phyloP scores from a whole-genome alignment of 805 yeast genomes.

The Kluyveromyces starmeri region DNA sequence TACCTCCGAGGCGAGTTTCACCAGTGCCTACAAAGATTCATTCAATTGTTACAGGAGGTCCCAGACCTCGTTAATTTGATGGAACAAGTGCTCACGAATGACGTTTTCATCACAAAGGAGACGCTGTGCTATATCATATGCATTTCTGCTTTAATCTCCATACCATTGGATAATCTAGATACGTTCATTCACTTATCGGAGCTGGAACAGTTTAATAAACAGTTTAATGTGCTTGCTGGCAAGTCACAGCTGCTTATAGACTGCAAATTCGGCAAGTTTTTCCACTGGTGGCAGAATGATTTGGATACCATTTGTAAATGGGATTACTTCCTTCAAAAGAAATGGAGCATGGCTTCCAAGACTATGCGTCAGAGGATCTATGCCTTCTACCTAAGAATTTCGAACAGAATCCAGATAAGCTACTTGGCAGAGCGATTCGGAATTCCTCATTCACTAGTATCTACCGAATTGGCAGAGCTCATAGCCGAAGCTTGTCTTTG shows the following conservation, averaged over 20 bases:
- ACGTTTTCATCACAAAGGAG: neutral
- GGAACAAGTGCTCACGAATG: neutral
- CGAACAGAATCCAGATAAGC: constrained; percentile 15
- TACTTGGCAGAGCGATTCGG: constrained; percentile 20
- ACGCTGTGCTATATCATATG: constrained; percentile 7
- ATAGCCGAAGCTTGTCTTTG: constrained; percentile 16
- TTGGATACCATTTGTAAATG: constrained; percentile 10
- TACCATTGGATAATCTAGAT: constrained; percentile 23
- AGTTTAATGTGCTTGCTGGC: constrained; percentile 10
- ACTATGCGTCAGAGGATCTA: constrained; percentile 23
- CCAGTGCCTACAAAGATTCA: constrained; percentile 2
- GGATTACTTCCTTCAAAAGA: constrained; percentile 14
- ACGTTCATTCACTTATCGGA: constrained; percentile 18
- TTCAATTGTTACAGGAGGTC: constrained; percentile 1
- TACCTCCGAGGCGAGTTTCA: constrained; percentile 2
- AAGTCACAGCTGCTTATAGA: constrained; percentile 15
- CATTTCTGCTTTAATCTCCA: constrained; percentile 17
- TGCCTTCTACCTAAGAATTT: constrained; percentile 22
- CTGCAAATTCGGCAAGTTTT: constrained; percentile 18
- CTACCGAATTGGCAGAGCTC: constrained; percentile 13
- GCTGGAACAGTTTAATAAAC: constrained; percentile 9
- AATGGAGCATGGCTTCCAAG: constrained; percentile 15
- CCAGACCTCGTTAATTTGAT: constrained; percentile 1
- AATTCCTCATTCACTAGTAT: constrained; percentile 12
- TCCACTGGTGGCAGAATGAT: constrained; percentile 19